Evolutionary conservation across 1,139 yeast genomes (phyloP), one percentile per base, ranked within the genome.

Genomic region (Protomyces gravidus): DNA sequence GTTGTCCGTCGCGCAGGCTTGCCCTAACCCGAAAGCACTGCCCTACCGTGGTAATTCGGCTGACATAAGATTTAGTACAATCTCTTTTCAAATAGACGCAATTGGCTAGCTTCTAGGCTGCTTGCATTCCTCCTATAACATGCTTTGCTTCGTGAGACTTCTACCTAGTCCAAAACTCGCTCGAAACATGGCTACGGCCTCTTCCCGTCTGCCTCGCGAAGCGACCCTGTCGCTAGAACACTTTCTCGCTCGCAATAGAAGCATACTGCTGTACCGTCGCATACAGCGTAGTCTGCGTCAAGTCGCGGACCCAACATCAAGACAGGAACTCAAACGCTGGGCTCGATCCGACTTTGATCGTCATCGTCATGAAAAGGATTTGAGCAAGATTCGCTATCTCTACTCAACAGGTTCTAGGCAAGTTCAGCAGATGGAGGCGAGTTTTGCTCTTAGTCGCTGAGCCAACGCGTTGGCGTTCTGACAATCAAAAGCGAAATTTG

Each of bases 391-490:
- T 32, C 47, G 48, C 15, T 53, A 53, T 26, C 46, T 53, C 19
- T 25, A 45, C 28, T 45, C 51, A 6, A 53, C 58, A 7, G 58
- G 58, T n/a, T 45, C 47, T 27, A 30, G 58, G 15, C 58, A 53
- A 19, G 58, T 53, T 3, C 58, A 53, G 26, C 58, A 53, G 28
- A 53, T 53, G 58, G 58, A 53, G 19, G 58, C 58, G 17, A 53
- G 58, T 28, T 53, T 53, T 46, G 58, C 58, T 3, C 46, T 53
- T 13, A 36, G 42, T 36, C 42, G 42, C 19, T 36, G 17, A 15
- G 17, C 3, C 2, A 3, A 9, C 21, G 32, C 32, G 1, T 28
- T 9, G 2, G 32, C 32, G 2, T 28, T 28, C n/a, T n/a, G n/a
- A n/a, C 42, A 2, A 2, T n/a, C 19, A 36, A 17, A 36, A 36